Evolutionary conservation across 1,284 basidiomycete genomes (phyloP).

Genomic region (Ganoderma resinaceum): DNA sequence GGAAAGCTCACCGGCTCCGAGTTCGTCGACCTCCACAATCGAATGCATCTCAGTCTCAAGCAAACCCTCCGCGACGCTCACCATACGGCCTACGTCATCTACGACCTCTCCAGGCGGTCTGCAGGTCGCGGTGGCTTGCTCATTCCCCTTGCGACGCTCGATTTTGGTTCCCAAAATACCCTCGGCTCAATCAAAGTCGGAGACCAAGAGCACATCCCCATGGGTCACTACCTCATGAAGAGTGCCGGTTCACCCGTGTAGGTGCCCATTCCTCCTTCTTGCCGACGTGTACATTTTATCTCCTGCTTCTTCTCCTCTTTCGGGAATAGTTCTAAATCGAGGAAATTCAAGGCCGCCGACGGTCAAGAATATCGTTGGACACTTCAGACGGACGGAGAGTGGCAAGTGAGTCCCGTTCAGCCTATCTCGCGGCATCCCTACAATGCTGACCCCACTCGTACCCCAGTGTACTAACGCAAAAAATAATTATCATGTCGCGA

Average conservation of each 20-base stretch:
- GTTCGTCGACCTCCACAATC: constrained; percentile 68
- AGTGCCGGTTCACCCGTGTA: constrained; percentile 49
- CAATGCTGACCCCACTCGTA: neutral
- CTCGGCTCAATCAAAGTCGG: constrained; percentile 60
- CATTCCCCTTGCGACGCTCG: constrained; percentile 53
- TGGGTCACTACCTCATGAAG: constrained; percentile 59
- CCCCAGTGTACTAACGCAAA: constrained; percentile 58
- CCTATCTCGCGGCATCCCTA: no score
- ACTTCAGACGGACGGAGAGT: constrained; percentile 54
- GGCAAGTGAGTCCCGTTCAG: constrained; percentile 54
- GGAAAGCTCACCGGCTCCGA: constrained; percentile 59
- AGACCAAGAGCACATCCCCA: constrained; percentile 46
- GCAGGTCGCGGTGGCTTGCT: constrained; percentile 34
- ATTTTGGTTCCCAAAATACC: constrained; percentile 55
- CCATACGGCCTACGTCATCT: constrained; percentile 59
- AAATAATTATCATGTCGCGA: constrained; percentile 58
- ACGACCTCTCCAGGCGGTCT: constrained; percentile 42
- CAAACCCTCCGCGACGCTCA: constrained; percentile 51
- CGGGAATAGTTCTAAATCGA: constrained; percentile 45
- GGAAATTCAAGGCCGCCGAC: constrained; percentile 64
- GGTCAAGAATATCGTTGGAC: constrained; percentile 66
- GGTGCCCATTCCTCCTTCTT: constrained; percentile 1
- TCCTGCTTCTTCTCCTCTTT: neutral
- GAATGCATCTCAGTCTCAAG: constrained; percentile 57
- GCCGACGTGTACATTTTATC: no score